Evolutionary conservation across 345 rosid species (phyloP).

Genomic region (Diplotaxis tenuifolia): DNA sequence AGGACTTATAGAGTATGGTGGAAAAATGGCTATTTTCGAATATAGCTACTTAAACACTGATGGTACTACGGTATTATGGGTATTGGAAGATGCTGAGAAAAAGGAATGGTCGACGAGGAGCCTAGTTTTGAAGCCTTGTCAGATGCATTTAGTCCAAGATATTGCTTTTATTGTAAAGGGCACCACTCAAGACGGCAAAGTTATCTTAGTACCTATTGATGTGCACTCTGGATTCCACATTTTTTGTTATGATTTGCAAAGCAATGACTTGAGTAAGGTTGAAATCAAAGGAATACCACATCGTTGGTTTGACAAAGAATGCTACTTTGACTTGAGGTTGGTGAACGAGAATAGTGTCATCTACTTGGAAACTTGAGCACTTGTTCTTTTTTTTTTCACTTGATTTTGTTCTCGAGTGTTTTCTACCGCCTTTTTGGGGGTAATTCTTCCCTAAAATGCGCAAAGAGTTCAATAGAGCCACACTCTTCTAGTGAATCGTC

Average conservation of each 20-base stretch:
- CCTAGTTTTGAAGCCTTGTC: neutral
- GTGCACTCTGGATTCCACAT: neutral
- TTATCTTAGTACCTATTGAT: neutral
- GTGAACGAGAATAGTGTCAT: neutral
- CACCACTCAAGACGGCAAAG: too few species aligned
- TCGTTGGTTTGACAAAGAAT: neutral
- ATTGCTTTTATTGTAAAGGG: neutral
- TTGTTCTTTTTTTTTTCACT: neutral
- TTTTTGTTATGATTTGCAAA: conserved; percentile 2
- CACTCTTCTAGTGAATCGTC: too few species aligned
- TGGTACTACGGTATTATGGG: too few species aligned
- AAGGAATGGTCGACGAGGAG: neutral
- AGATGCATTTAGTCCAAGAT: conserved; percentile 1
- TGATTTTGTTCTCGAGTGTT: too few species aligned
- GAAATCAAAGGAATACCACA: conserved; percentile 16
- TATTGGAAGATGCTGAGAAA: too few species aligned
- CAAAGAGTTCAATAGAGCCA: too few species aligned
- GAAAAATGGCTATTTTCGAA: neutral
- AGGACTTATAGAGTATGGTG: conserved; percentile 2
- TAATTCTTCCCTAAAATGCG: too few species aligned
- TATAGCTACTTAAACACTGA: neutral
- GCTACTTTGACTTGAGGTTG: conserved; percentile 1
- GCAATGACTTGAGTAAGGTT: conserved; percentile 9
- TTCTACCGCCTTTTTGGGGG: too few species aligned
- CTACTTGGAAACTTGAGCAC: conserved; percentile 8